A percentile compares a stretch with the other conserved stretches of the same genome.
phyloP scores from a whole-genome alignment of 169 alveolate species.

The Babesia microti region DNA sequence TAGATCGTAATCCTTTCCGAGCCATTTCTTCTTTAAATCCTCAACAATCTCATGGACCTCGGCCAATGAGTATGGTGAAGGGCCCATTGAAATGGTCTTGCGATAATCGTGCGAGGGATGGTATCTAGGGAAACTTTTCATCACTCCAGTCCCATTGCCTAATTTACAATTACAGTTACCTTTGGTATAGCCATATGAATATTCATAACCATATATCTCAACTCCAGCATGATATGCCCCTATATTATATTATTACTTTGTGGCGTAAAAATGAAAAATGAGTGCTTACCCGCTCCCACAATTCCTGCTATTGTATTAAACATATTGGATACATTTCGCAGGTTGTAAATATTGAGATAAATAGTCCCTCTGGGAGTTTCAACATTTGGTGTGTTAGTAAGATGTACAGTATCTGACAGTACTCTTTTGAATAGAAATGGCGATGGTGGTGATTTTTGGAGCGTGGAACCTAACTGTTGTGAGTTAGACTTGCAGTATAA shows the following conservation, averaged over 20 bases:
- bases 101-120: conserved; percentile 42
- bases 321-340: conserved; percentile 49
- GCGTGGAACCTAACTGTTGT: too few relatives aligned
- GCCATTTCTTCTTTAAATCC: conserved; percentile 26
- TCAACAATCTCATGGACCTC: conserved; percentile 33
- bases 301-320: conserved; percentile 52
- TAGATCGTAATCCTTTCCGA: conserved; percentile 25
- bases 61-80: conserved; percentile 23
- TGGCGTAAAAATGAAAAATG: background rate
- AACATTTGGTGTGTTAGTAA: background rate
- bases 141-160: conserved; percentile 43
- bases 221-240: conserved; percentile 65
- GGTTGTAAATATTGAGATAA: conserved; percentile 52
- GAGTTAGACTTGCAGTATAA: too few relatives aligned
- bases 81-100: conserved; percentile 37
- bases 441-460: too few relatives aligned
- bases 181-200: conserved; percentile 47
- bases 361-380: conserved; percentile 4
- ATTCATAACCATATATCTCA: conserved; percentile 56
- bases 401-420: too few relatives aligned
- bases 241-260: conserved; percentile 1
- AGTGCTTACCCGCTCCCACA: conserved; percentile 46
- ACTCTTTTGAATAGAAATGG: too few relatives aligned
- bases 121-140: conserved; percentile 30
- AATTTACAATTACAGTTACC: conserved; percentile 18